phyloP scores from a whole-genome alignment of 371 early-diverging fungal species.

The Apophysomyces variabilis region DNA sequence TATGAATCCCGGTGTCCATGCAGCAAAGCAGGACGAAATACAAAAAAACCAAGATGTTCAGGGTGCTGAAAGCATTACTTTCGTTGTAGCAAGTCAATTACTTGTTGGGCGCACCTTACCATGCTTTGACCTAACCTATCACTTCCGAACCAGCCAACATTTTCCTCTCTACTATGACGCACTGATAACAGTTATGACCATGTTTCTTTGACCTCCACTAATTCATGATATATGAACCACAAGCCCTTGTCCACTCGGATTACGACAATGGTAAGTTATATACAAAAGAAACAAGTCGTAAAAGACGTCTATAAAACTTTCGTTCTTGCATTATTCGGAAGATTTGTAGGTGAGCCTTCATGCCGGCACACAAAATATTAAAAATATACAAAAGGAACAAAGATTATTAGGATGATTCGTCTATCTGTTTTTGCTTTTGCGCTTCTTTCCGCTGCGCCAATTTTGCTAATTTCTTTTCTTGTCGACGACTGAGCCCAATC shows the following conservation, averaged over 20 bases:
- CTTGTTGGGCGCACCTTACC: not conserved
- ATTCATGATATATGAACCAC: not conserved
- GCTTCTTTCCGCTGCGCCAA: slow-evolving; percentile 51
- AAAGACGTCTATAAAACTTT: too few relatives aligned
- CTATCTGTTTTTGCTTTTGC: slow-evolving; percentile 20
- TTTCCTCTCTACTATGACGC: not conserved
- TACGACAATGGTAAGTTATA: not conserved
- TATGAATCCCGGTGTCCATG: not conserved
- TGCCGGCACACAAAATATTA: not conserved
- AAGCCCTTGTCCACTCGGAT: not conserved
- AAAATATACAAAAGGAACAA: not conserved
- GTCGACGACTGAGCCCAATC: slow-evolving; percentile 42
- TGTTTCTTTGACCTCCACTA: not conserved
- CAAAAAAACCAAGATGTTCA: not conserved
- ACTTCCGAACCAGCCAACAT: not conserved
- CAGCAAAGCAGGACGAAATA: not conserved
- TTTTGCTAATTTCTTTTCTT: slow-evolving; percentile 59
- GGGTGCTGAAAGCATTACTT: not conserved
- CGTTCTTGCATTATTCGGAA: not conserved
- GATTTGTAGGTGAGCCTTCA: not conserved
- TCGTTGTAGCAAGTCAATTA: not conserved
- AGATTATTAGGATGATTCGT: not conserved
- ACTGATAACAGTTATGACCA: not conserved
- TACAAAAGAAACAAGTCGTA: not conserved
- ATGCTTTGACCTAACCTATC: not conserved